Base-by-base conservation (phyloP, 768 basidiomycete species). In the Russula foetens region DNA sequence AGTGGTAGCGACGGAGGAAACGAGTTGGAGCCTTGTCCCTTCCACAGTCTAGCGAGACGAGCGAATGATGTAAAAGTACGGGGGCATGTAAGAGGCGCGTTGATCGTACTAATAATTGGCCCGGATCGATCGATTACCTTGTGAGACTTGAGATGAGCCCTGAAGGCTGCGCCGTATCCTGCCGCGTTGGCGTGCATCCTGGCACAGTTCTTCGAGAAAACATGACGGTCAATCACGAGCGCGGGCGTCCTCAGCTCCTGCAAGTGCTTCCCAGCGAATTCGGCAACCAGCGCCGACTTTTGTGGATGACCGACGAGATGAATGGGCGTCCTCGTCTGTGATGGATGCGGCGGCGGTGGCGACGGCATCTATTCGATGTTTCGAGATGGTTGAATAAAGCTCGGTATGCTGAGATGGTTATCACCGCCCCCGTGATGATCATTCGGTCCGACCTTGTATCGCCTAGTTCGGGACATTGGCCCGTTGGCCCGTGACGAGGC, bases 111-210 rank as follows among this genome's bases (percentile, higher is more conserved):
- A n/a, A n/a, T n/a, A n/a, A 31, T 39, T 39, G 14, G 12, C 38
- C 51, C 15, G n/a, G n/a, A n/a, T n/a, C n/a, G n/a, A n/a, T n/a
- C 7, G 2, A 28, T 28, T 69, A 84, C 87, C 78, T 90, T 90
- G 70, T 90, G 88, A 0, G 87, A 88, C 74, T 94, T 95, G 54
- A 94, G 78, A 71, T 94, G 92, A 4, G 85, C 88, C 50, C 92
- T 77, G 71, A 94, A 93, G 9, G 68, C 75, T 17, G 88, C 84
- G 2, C 84, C 84, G 80, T 86, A 87, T 28, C 77, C 76, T 56
- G 76, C 77, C 15, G 88, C 82, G 44, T 81, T 84, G 51, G 75
- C 70, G 64, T 88, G 85, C 85, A 94, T 91, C 59, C 71, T 74
- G 12, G 79, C 79, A 70, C 90, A 92, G 70, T 94, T 94, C 31